Evolutionary conservation across 2,329 filamentous ascomycete genomes (phyloP).

Genomic region (Chrysoporthe puriensis): DNA sequence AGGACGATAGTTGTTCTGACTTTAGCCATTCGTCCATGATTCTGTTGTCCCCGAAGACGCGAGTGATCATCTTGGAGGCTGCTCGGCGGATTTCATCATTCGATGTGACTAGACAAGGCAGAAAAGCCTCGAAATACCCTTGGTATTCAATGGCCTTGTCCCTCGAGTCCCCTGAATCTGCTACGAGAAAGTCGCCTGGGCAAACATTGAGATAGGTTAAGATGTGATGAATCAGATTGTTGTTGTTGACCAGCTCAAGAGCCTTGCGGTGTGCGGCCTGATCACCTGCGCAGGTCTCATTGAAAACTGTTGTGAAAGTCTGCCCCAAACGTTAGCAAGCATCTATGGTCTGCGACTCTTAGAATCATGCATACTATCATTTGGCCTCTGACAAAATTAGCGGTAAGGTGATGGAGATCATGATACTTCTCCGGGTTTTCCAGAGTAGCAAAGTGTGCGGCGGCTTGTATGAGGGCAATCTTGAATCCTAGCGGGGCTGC

Average conservation of each 20-base stretch:
- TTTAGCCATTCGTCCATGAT: conserved; percentile 42
- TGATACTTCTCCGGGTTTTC: conserved; percentile 53
- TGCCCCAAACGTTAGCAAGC: conserved; percentile 30
- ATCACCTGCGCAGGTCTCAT: conserved; percentile 44
- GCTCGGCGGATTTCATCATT: conserved; percentile 53
- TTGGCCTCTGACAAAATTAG: conserved; percentile 60
- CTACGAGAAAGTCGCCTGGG: conserved; percentile 52
- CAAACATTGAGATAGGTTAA: conserved; percentile 61
- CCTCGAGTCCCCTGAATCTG: conserved; percentile 38
- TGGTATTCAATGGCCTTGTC: conserved; percentile 45
- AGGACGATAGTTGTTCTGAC: conserved; percentile 42
- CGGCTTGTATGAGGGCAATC: conserved; percentile 64
- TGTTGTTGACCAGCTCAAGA: conserved; percentile 43
- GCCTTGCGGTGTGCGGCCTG: conserved; percentile 45
- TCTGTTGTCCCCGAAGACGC: conserved; percentile 48
- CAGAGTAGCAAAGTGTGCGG: conserved; percentile 63
- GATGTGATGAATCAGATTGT: conserved; percentile 54
- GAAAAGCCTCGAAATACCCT: conserved; percentile 54
- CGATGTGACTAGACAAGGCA: conserved; percentile 58
- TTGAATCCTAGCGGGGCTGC: conserved; percentile 63
- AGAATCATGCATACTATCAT: conserved; percentile 51
- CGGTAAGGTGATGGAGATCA: conserved; percentile 58
- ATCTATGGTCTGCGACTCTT: not conserved
- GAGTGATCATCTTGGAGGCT: conserved; percentile 51
- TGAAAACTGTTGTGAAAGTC: conserved; percentile 45